These are phyloP conservation scores for Ilex aquifolium DNA, from an alignment of 257 asterid genomes.

Conservation along the genomic window DNA sequence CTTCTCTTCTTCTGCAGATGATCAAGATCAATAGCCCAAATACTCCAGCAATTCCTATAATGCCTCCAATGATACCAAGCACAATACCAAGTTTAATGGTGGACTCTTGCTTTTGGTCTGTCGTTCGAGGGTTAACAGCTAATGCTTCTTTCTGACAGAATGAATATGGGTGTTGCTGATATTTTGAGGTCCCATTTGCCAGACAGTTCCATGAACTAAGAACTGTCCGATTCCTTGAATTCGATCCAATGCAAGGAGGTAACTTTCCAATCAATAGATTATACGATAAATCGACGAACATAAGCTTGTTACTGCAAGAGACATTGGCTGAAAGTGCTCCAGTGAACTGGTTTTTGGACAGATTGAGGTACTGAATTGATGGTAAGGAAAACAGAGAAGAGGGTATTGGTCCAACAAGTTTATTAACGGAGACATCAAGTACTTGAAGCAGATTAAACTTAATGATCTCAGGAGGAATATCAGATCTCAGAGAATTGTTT, in stretches of 20 bases:
- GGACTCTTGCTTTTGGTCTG: slow-evolving; percentile 18
- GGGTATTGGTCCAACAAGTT: slow-evolving; percentile 79
- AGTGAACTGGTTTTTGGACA: slow-evolving; percentile 61
- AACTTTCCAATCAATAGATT: slow-evolving; percentile 73
- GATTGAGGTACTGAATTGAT: slow-evolving; percentile 39
- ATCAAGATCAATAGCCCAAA: slow-evolving; percentile 48
- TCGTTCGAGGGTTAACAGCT: slow-evolving; percentile 70
- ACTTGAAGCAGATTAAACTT: slow-evolving; percentile 36
- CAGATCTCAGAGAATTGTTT: slow-evolving; percentile 66
- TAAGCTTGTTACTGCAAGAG: slow-evolving; percentile 48
- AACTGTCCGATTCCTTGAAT: slow-evolving; percentile 43
- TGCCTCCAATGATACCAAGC: slow-evolving; percentile 56
- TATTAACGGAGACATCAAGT: slow-evolving; percentile 66
- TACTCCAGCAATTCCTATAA: slow-evolving; percentile 38
- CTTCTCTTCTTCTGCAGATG: slow-evolving; percentile 32
- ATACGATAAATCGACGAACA: slow-evolving; percentile 62
- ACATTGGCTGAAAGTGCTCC: slow-evolving; percentile 52
- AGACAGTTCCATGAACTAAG: slow-evolving; percentile 61
- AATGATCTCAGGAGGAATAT: slow-evolving; percentile 47
- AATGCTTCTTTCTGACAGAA: slow-evolving; percentile 87
- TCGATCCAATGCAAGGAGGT: slow-evolving; percentile 69
- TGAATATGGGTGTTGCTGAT: slow-evolving; percentile 42
- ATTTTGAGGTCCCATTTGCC: slow-evolving; percentile 53
- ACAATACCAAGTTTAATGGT: slow-evolving; percentile 74
- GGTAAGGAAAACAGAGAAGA: slow-evolving; percentile 64